A percentile compares a stretch with the other conserved stretches of the same genome.
Evolutionary conservation across 2,329 filamentous ascomycete genomes (phyloP).

Genomic region (Ophiostoma piceae): DNA sequence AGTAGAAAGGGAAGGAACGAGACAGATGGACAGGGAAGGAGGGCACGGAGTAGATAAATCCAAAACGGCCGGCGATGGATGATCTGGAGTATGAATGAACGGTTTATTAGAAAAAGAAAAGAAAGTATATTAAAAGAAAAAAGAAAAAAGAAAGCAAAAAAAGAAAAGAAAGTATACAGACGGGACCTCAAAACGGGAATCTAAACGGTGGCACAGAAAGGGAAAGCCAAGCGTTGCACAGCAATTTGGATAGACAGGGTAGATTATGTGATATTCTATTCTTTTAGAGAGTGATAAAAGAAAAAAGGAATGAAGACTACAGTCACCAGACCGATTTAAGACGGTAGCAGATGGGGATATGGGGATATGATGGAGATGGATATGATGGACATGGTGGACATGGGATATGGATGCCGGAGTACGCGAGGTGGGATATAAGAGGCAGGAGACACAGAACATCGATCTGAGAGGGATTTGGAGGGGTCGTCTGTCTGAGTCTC

Average conservation of each 20-base stretch:
- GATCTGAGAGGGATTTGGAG: conserved; percentile 4
- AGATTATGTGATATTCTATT: too few species aligned
- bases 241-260: neutral
- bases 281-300: too few species aligned
- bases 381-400: neutral
- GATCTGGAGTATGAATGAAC: neutral
- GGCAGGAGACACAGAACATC: neutral
- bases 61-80: neutral
- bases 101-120: neutral
- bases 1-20: neutral
- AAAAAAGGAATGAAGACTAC: neutral
- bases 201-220: neutral
- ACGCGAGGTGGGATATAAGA: conserved; percentile 1
- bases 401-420: neutral
- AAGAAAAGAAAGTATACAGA: neutral
- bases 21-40: neutral
- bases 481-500: neutral
- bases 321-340: conserved; percentile 8
- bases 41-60: conserved; percentile 9
- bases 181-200: neutral
- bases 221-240: conserved; percentile 10
- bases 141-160: neutral
- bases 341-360: conserved; percentile 11
- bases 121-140: neutral
- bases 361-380: too few species aligned